Conservation (phyloP, 805 yeast species). For the Saccharomycopsis fermentans region DNA sequence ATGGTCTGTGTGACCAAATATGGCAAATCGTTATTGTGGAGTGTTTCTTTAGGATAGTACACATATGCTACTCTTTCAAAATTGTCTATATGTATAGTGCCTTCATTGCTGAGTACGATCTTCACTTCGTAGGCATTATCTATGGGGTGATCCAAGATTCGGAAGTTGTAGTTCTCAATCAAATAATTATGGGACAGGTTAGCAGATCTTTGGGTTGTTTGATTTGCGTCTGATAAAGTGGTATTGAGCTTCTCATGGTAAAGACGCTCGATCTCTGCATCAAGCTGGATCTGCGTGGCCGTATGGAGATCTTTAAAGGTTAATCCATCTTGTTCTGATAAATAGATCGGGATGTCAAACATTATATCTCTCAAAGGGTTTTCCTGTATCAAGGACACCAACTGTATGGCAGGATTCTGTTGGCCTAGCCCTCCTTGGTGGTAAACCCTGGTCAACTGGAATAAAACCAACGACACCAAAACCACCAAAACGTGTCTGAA, state of each 20-base stretch:
- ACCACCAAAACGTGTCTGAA: background rate
- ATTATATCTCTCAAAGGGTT: constrained; percentile 34
- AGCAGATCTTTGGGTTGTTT: too few species aligned
- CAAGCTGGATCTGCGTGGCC: constrained; percentile 41
- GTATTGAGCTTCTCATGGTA: constrained; percentile 18
- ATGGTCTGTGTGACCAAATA: constrained; percentile 46
- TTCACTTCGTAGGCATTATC: constrained; percentile 27
- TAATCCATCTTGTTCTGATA: constrained; percentile 33
- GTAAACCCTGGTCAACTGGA: background rate
- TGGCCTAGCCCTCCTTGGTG: constrained; percentile 28
- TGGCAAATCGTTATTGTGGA: constrained; percentile 53
- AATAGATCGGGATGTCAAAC: constrained; percentile 34
- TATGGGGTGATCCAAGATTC: constrained; percentile 18
- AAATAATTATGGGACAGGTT: background rate
- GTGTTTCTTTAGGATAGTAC: constrained; percentile 32
- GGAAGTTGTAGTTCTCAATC: background rate
- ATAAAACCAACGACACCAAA: background rate
- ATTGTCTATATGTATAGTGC: constrained; percentile 36
- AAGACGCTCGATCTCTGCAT: constrained; percentile 29
- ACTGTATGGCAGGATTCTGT: constrained; percentile 25
- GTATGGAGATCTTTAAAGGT: constrained; percentile 57
- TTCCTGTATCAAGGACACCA: constrained; percentile 25
- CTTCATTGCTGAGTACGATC: constrained; percentile 31
- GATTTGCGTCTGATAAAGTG: background rate
- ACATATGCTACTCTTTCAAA: constrained; percentile 31